These are phyloP conservation scores for Excoecaria agallocha DNA, from an alignment of 345 rosid genomes.

Conservation along the genomic window DNA sequence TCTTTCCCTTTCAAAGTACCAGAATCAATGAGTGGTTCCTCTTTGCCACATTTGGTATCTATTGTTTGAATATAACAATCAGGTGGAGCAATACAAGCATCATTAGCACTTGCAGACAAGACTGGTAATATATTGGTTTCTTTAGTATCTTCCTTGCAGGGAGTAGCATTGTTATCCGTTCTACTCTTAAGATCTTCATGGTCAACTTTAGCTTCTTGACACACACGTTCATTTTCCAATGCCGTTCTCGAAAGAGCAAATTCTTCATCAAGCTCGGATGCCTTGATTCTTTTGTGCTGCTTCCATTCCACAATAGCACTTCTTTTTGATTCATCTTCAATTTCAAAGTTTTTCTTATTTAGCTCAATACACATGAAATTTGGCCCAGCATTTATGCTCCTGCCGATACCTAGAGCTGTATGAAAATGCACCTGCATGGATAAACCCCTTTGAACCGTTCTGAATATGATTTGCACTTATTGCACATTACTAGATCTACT, in stretches of 20 bases:
- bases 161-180: constrained; percentile 8
- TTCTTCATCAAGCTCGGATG: constrained; percentile 24
- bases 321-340: constrained; percentile 19
- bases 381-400: constrained; percentile 3
- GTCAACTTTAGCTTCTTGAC: constrained; percentile 19
- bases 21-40: constrained; percentile 23
- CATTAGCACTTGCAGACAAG: constrained; percentile 17
- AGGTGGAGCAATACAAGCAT: constrained; percentile 7
- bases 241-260: constrained; percentile 17
- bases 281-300: constrained; percentile 16
- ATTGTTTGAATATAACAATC: constrained; percentile 19
- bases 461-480: neutral
- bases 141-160: constrained; percentile 26
- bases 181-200: constrained; percentile 22
- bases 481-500: neutral
- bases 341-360: constrained; percentile 10
- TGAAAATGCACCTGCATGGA: constrained; percentile 35
- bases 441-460: constrained; percentile 5
- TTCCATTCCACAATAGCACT: constrained; percentile 3
- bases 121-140: constrained; percentile 6
- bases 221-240: constrained; percentile 8
- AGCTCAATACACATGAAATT: constrained; percentile 2
- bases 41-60: constrained; percentile 19
- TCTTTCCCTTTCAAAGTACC: constrained; percentile 15
- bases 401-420: constrained; percentile 25